phyloP scores from a whole-genome alignment of 2,329 filamentous ascomycete genomes.

The Lachnellula arida region DNA sequence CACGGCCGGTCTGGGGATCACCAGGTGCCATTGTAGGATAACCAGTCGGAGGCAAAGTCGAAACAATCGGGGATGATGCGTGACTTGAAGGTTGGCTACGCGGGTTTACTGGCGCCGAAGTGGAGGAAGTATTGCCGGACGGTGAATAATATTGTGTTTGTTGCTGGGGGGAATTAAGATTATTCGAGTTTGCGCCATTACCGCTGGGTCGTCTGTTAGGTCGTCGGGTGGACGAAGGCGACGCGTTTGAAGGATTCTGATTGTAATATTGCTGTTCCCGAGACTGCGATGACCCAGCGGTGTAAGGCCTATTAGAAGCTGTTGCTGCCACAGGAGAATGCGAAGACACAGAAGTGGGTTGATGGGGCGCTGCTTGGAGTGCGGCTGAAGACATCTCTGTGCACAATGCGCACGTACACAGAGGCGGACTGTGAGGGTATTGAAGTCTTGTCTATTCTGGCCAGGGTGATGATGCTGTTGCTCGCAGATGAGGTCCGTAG shows the following conservation, averaged over 20 bases:
- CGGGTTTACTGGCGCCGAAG: constrained; percentile 12
- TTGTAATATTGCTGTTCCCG: constrained; percentile 49
- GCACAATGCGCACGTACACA: constrained; percentile 14
- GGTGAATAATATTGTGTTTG: constrained; percentile 29
- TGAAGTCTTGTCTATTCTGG: not conserved
- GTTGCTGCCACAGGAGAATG: constrained; percentile 44
- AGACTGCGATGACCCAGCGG: constrained; percentile 48
- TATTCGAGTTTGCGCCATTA: constrained; percentile 37
- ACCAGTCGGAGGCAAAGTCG: constrained; percentile 39
- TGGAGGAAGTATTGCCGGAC: constrained; percentile 13
- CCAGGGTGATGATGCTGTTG: not conserved
- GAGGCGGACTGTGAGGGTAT: constrained; percentile 7
- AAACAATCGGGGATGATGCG: constrained; percentile 35
- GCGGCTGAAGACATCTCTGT: constrained; percentile 59
- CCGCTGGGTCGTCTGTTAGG: constrained; percentile 51
- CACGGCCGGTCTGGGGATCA: constrained; percentile 55
- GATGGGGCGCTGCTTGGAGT: constrained; percentile 55
- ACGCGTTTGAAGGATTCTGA: constrained; percentile 34
- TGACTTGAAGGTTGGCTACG: constrained; percentile 28
- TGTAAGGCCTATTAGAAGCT: constrained; percentile 47
- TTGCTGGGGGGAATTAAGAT: constrained; percentile 15
- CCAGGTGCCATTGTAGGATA: constrained; percentile 32
- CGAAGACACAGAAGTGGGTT: constrained; percentile 42
- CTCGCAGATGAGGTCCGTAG: not conserved
- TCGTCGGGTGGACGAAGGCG: constrained; percentile 46